Evolutionary conservation across 306 rosid genomes (phyloP), one percentile per base, ranked within the genome.

Genomic region (Begonia fuchsioides): DNA sequence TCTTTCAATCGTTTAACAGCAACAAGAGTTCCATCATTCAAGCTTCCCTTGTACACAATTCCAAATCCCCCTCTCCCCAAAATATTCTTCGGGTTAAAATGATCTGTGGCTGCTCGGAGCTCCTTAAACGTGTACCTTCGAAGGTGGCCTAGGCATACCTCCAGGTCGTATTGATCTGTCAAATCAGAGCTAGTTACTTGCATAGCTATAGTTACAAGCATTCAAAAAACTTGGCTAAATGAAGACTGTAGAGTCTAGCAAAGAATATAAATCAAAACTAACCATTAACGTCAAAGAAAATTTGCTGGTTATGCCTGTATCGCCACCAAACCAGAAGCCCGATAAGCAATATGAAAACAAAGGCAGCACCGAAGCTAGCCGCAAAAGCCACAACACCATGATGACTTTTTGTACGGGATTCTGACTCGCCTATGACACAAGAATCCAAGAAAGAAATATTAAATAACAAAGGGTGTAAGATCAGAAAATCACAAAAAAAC

Each of bases 21-120:
- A 59, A 82, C 96, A 39, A 82, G 47, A 14, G 86, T 75, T n/a
- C 96, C 83, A 41, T 85, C 95, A 40, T 63, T 92, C 76, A 92
- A 68, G 71, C 61, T 17, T 1, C 96, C 98, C 66, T 79, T 92
- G 81, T 65, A 92, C 38, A 92, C 98, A 69, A 92, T 92, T 47
- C 98, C 98, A 72, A 92, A 92, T 10, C 98, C 96, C 43, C 98
- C 98, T 70, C 93, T 82, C 58, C 98, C 98, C 3, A 92, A 72
- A 60, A 92, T 82, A 56, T 92, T 79, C 76, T 80, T 85, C n/a
- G 98, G 58, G 76, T 72, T 81, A 70, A 92, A 92, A 73, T 92
- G 94, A 60, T 82, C 98, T 0, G 98, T 85, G 12, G 98, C 96
- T n/a, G 86, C 63, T 55, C 98, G 68, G 17, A 92, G 96, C 71